Conservation (phyloP, 257 asterid species). For the Sherardia arvensis region DNA sequence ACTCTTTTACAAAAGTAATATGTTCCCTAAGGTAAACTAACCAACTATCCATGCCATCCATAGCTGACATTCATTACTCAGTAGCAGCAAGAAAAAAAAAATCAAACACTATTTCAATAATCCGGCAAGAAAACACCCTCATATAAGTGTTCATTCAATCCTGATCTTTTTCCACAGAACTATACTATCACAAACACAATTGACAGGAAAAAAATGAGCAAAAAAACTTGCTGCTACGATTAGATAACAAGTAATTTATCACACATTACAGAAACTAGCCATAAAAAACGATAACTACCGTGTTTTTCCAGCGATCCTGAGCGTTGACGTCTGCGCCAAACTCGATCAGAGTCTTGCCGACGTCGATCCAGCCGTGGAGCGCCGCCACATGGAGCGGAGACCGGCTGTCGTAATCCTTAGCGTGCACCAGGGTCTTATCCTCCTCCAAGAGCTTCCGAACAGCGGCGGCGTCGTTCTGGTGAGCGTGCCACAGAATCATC, state of each 20-base stretch:
- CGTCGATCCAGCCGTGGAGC: slow-evolving; percentile 89
- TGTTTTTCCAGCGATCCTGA: slow-evolving; percentile 97
- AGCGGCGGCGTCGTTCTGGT: slow-evolving; percentile 69
- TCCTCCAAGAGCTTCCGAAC: slow-evolving; percentile 83
- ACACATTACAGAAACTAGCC: background rate
- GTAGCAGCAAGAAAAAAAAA: background rate
- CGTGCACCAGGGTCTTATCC: slow-evolving; percentile 68
- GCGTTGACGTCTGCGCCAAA: slow-evolving; percentile 87
- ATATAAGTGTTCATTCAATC: too few relatives aligned
- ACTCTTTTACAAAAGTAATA: background rate
- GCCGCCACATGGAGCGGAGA: slow-evolving; percentile 97
- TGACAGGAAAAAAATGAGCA: too few relatives aligned
- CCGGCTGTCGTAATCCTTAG: slow-evolving; percentile 80
- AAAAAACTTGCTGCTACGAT: background rate
- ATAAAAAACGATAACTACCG: slow-evolving; percentile 24
- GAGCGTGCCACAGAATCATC: slow-evolving; percentile 86
- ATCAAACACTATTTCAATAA: background rate
- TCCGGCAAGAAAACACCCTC: background rate
- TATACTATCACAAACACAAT: background rate
- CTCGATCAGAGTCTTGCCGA: slow-evolving; percentile 65
- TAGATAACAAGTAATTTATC: background rate
- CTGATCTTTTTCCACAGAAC: background rate
- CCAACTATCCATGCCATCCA: background rate
- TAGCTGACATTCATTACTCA: too few relatives aligned
- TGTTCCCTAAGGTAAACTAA: background rate